These are phyloP conservation scores for Sisymbrium altissimum DNA, from an alignment of 345 rosid genomes.

Conservation along the genomic window DNA sequence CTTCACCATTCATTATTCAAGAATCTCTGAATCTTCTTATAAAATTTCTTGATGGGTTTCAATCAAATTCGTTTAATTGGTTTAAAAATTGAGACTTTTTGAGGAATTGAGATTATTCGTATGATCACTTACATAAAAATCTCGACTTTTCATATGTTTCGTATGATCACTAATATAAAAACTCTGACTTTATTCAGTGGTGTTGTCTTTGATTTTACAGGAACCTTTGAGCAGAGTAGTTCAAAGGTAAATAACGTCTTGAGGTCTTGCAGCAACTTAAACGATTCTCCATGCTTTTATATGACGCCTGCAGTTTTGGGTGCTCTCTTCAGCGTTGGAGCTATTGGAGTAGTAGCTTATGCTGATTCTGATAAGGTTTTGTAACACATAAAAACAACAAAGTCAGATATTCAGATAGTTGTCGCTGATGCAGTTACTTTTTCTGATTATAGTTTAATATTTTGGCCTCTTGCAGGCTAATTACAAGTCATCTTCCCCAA, in stretches of 20 bases:
- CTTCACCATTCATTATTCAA: background rate
- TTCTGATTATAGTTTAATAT: background rate
- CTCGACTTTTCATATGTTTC: background rate
- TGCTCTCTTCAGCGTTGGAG: slow-evolving; percentile 55
- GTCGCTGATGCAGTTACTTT: background rate
- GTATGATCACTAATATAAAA: background rate
- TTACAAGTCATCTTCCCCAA: slow-evolving; percentile 40
- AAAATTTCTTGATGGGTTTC: background rate
- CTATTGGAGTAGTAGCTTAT: slow-evolving; percentile 49
- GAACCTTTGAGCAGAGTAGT: slow-evolving; percentile 27
- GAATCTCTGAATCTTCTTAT: background rate
- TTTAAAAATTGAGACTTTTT: background rate
- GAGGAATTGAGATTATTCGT: background rate
- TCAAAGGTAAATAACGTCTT: slow-evolving; percentile 6
- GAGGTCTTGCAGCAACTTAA: slow-evolving; percentile 23
- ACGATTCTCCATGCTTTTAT: slow-evolving; percentile 19
- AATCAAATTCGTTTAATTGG: background rate
- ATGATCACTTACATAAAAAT: background rate
- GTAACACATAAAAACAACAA: background rate
- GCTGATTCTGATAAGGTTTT: slow-evolving; percentile 71
- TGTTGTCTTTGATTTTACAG: slow-evolving; percentile 28
- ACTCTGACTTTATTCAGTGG: background rate
- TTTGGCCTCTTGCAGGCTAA: slow-evolving; percentile 4
- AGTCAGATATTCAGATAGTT: background rate
- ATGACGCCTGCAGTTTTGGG: slow-evolving; percentile 47